Evolutionary conservation across 116 monocot genomes (phyloP), one percentile per base, ranked within the genome.

Genomic region (Posidonia oceanica): DNA sequence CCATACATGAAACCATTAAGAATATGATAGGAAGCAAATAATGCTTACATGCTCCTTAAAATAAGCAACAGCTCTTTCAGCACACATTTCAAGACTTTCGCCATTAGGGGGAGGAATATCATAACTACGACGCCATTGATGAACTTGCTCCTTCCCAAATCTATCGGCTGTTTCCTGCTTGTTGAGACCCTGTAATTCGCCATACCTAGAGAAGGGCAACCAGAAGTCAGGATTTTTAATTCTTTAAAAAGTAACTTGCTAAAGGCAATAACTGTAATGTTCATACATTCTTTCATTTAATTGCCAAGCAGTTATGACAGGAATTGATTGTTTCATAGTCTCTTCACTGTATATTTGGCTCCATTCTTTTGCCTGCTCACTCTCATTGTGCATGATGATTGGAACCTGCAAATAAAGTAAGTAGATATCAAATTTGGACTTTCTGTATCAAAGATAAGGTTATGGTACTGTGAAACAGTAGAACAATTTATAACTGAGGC

Each of bases 61-160:
- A 79, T 90, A 98, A 74, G 98, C 83, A 70, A 98, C 93, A 73
- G 93, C 98, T 83, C 98, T 87, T 73, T 90, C 71, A 58, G 98
- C 89, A 76, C 98, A 93, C 93, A 98, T 98, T 70, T 98, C 85
- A 38, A 98, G 78, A 71, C 93, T 93, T 76, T 98, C 98, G 2
- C 98, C 98, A 79, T 90, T 86, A 52, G 98, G 98, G n/a, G 98
- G 98, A 77, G 98, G 98, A 70, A 93, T 88, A 76, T 98, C 90
- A 84, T 87, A 98, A 78, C 98, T 98, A 23, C 93, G 87, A 17
- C 93, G 87, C 98, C 98, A 98, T 71, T 90, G 84, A 62, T 98
- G 90, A 54, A 98, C 98, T 67, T 88, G 85, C 54, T 90, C 98
- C 42, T 80, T 86, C 11, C 98, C 98, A 83, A 81, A 98, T 59